Conservation (phyloP, 2,329 filamentous ascomycete species). For the Curvularia sp. region DNA sequence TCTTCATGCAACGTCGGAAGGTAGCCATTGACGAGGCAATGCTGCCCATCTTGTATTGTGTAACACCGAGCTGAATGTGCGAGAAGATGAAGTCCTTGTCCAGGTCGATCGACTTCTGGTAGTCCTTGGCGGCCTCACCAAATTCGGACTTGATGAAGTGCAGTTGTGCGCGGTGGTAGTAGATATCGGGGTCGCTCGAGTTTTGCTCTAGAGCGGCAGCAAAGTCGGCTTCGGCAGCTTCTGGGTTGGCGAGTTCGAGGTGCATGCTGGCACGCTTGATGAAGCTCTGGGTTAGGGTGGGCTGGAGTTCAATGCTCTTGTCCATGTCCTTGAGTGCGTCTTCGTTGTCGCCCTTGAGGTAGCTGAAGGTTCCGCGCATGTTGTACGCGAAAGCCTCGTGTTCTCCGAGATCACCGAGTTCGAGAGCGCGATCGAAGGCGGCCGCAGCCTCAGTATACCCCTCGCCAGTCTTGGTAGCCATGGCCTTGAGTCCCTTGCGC, state of each 20-base stretch:
- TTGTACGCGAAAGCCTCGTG: slow-evolving; percentile 93
- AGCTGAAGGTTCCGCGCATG: slow-evolving; percentile 94
- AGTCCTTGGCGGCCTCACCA: slow-evolving; percentile 92
- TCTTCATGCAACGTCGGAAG: slow-evolving; percentile 97
- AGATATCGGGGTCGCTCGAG: slow-evolving; percentile 91
- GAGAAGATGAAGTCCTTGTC: slow-evolving; percentile 98
- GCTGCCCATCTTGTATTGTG: slow-evolving; percentile 99
- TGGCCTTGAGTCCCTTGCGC: slow-evolving; percentile 79
- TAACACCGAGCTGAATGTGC: slow-evolving; percentile 98
- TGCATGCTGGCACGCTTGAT: slow-evolving; percentile 99
- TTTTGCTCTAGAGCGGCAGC: slow-evolving; percentile 84
- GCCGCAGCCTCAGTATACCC: slow-evolving; percentile 88
- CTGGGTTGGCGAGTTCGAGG: slow-evolving; percentile 85
- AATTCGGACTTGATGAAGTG: slow-evolving; percentile 98
- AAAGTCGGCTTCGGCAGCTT: slow-evolving; percentile 88
- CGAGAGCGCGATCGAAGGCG: slow-evolving; percentile 87
- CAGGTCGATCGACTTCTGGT: slow-evolving; percentile 98
- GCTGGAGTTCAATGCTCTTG: slow-evolving; percentile 90
- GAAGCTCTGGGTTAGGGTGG: slow-evolving; percentile 90
- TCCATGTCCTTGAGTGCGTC: slow-evolving; percentile 84
- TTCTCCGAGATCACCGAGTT: slow-evolving; percentile 79
- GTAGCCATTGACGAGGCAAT: slow-evolving; percentile 98
- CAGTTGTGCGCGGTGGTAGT: slow-evolving; percentile 97
- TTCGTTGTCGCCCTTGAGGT: slow-evolving; percentile 85
- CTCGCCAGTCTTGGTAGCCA: slow-evolving; percentile 86